These are phyloP conservation scores for Aureobasidium musti DNA, from an alignment of 2,329 filamentous ascomycete genomes.

Conservation along the genomic window DNA sequence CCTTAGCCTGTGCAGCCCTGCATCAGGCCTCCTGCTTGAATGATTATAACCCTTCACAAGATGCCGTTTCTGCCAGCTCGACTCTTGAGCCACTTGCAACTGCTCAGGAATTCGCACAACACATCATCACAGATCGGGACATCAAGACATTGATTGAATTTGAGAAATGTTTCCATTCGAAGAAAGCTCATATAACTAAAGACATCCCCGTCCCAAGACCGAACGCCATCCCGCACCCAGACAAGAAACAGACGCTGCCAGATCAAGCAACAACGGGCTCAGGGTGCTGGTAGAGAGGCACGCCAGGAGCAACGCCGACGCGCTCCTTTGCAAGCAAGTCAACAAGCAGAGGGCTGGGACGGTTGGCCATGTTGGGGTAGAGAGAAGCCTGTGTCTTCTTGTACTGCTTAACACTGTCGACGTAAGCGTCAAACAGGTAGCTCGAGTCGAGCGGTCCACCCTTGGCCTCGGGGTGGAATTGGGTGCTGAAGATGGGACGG, in stretches of 20 bases:
- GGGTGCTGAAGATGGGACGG: conserved; percentile 95
- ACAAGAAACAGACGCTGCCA: not conserved
- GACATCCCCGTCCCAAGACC: not conserved
- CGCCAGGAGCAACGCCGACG: conserved; percentile 69
- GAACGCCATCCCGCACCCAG: conserved; percentile 16
- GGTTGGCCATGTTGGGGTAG: conserved; percentile 74
- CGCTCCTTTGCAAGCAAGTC: conserved; percentile 93
- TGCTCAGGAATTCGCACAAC: not conserved
- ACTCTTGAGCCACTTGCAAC: not conserved
- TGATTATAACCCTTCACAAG: not conserved
- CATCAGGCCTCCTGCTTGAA: not conserved
- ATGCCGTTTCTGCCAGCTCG: not conserved
- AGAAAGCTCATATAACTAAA: conserved; percentile 1
- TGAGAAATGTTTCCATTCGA: not conserved
- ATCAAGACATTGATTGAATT: not conserved
- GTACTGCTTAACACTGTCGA: conserved; percentile 85
- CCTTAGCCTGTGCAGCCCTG: conserved; percentile 12
- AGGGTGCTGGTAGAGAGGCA: conserved; percentile 35
- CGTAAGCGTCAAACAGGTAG: conserved; percentile 95
- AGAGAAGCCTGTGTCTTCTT: conserved; percentile 78
- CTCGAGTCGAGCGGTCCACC: conserved; percentile 94
- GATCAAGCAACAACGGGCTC: conserved; percentile 24
- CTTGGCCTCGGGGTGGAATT: conserved; percentile 99
- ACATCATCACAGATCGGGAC: not conserved
- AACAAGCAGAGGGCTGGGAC: conserved; percentile 81